Base-by-base conservation (phyloP, 2,329 filamentous ascomycete species). In the Pyrenophora tritici-repentis region DNA sequence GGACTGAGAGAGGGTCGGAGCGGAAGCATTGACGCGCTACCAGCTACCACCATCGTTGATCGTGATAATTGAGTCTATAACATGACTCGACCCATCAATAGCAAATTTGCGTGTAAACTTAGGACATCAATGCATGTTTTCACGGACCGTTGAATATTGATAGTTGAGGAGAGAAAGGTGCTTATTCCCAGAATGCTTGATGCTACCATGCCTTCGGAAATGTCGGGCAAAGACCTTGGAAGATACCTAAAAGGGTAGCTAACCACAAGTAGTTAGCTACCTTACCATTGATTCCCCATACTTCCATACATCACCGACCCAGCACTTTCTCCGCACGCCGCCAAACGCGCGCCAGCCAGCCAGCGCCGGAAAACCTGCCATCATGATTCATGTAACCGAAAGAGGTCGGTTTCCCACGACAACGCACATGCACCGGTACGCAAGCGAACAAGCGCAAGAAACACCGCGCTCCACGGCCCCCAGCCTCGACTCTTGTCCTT, bases 401-500 rank as follows among this genome's bases (percentile, higher is more conserved):
- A 16, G 26, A 43, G 39, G 35, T 24, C 34, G 22, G 29, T 47
- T 44, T 24, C 22, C 18, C 9, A 51, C 43, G 58, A 61, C 54
- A 47, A 24, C 10, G 26, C 9, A 29, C 26, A 29, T 29, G 26
- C 6, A 24, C 22, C 8, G 22, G 6, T 24, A 42, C 22, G 42
- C 29, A 43, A 5, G 6, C 22, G 17, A 31, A 36, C 31, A 33
- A 46, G 44, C 16, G 17, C 6, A n/a, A 20, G 18, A 20, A 5
- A 20, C 18, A 20, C 18, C 9, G 38, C 38, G n/a, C 49, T 35
- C 34, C 34, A 37, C 35, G 29, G 22, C 22, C 8, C 50, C 44
- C 31, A 33, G 29, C 41, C 31, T 33, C 32, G 13, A 22, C 16
- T 22, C 31, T 20, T 7, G n/a, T 24, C 22, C 8, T 24, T 7